These are phyloP conservation scores for Populus ilicifolia DNA, from an alignment of 345 rosid species.

Conservation along the genomic window DNA sequence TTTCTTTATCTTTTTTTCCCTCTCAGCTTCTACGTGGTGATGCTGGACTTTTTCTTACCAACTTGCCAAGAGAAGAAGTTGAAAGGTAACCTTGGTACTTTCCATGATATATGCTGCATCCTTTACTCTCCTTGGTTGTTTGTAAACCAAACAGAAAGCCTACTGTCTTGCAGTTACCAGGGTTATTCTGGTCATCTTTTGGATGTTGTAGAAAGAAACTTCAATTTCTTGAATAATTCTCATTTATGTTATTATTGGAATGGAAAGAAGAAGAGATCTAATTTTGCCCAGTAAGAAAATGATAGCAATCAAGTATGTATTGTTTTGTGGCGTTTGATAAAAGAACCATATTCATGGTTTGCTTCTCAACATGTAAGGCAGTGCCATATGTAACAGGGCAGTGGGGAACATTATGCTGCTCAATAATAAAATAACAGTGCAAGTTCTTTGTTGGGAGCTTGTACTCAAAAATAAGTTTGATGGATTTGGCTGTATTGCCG, in stretches of 20 bases:
- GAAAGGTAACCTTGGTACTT: constrained; percentile 48
- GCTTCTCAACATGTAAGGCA: neutral
- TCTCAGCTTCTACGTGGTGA: constrained; percentile 67
- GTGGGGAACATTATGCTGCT: neutral
- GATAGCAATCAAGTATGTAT: neutral
- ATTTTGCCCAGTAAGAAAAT: neutral
- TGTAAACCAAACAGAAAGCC: neutral
- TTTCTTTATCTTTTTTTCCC: constrained; percentile 2
- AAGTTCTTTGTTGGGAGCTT: neutral
- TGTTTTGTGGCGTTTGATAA: neutral
- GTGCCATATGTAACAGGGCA: neutral
- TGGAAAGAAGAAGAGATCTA: neutral
- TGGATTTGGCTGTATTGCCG: neutral
- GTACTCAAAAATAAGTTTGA: neutral
- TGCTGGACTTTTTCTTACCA: constrained; percentile 76
- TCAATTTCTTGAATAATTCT: neutral
- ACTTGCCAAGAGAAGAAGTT: constrained; percentile 76
- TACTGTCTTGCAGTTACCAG: neutral
- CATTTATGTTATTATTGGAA: neutral
- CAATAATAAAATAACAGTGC: neutral
- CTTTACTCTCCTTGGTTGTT: neutral
- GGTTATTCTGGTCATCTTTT: neutral
- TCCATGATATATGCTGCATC: neutral
- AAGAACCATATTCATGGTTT: neutral
- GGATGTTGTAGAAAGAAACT: neutral